Base-by-base conservation (phyloP, 371 early-diverging fungal species). In the Mucor irregularis region DNA sequence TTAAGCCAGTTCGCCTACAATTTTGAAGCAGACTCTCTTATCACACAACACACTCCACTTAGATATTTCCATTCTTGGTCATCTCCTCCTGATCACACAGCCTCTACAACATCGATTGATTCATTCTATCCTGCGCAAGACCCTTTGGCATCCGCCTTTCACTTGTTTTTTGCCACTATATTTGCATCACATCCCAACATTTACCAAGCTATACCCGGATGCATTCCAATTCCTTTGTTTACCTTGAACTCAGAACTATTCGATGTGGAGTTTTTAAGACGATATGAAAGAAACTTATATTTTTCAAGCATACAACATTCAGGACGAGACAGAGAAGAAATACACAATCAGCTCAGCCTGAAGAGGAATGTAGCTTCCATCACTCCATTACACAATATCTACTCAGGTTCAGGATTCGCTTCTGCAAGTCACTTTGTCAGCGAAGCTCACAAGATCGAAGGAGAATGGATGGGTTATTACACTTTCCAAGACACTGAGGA, bases 391-490 rank as follows among this genome's bases (percentile, higher is more conserved):
- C 10, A 54, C 28, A 73, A 73, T 31, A 68, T 66, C 8, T 73
- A 71, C 49, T 50, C 62, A n/a, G 47, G 54, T 13, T 58, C 67
- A 1, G 77, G 73, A 2, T 71, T 73, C 58, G 73, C 69, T 13
- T 68, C 67, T 14, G 37, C 68, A 0, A 58, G 55, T 10, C 61
- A 62, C 31, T 72, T 62, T 54, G 65, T 77, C 31, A 72, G 68
- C 37, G 78, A 77, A 43, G 72, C 78, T 2, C 62, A 70, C 33
- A 45, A 55, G 10, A 74, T 77, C 17, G 70, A 74, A 66, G 78
- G 78, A 33, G 78, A 77, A 42, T 77, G 78, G 78, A 64, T 77
- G 44, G 78, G 78, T 3, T 77, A 77, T 31, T 77, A 77, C 25
- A 67, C 78, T 17, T 77, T 74, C 21, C 52, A 70, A 46, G 76